Evolutionary conservation across 371 early-diverging fungal species (phyloP).

Genomic region (Mucor indicus): DNA sequence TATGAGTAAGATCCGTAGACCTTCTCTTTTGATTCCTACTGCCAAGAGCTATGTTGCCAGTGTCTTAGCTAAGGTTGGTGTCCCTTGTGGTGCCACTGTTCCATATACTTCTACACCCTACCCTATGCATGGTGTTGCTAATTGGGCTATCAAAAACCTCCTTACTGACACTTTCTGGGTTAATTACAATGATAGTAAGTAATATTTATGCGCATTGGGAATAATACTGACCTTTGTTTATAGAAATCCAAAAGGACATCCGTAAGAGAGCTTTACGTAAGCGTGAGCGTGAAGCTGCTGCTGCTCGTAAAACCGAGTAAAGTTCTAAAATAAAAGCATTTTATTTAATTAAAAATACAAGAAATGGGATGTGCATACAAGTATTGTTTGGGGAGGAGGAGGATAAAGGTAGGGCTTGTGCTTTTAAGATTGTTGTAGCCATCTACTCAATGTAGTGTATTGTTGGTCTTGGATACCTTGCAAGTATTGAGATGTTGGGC

Average conservation of each 20-base stretch:
- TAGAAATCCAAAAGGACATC: slow-evolving; percentile 61
- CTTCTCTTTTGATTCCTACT: slow-evolving; percentile 77
- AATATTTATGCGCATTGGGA: not conserved
- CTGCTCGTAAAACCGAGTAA: slow-evolving; percentile 27
- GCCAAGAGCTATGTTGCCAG: slow-evolving; percentile 77
- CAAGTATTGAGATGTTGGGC: slow-evolving; percentile 1
- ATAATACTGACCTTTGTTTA: not conserved
- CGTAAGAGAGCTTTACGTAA: slow-evolving; percentile 76
- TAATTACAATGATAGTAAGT: slow-evolving; percentile 57
- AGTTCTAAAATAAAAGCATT: not conserved
- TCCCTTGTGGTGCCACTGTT: slow-evolving; percentile 67
- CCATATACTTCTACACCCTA: slow-evolving; percentile 78
- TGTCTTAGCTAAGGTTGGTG: slow-evolving; percentile 76
- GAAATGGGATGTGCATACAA: not conserved
- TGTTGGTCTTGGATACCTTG: slow-evolving; percentile 6
- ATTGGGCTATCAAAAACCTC: slow-evolving; percentile 72
- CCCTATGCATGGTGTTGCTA: slow-evolving; percentile 76
- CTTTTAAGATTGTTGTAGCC: slow-evolving; percentile 2
- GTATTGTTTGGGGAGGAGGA: not conserved
- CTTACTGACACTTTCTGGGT: slow-evolving; percentile 63
- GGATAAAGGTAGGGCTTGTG: not conserved
- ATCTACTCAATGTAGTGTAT: not conserved
- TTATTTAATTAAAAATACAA: not conserved
- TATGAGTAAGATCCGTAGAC: slow-evolving; percentile 89
- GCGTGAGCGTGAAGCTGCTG: slow-evolving; percentile 62